Conservation (phyloP, 2,329 filamentous ascomycete species). For the Fonsecaea monophora region DNA sequence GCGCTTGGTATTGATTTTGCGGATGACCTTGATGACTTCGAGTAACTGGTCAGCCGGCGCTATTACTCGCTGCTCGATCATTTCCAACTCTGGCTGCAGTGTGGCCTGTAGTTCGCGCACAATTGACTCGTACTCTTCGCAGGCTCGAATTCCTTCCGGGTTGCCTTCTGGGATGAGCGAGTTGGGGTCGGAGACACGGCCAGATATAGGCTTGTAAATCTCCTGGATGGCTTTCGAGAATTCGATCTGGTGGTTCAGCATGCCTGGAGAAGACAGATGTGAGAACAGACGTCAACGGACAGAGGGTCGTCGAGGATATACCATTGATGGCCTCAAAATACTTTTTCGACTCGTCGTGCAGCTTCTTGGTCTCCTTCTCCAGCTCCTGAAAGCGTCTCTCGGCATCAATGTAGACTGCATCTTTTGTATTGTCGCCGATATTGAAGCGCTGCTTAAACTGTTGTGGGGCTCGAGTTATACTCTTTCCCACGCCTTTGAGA, state of each 20-base stretch:
- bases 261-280: slow-evolving; percentile 61
- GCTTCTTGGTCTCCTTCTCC: slow-evolving; percentile 92
- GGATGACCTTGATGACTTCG: slow-evolving; percentile 93
- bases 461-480: slow-evolving; percentile 87
- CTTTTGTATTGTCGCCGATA: slow-evolving; percentile 92
- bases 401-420: slow-evolving; percentile 91
- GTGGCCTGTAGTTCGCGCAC: slow-evolving; percentile 90
- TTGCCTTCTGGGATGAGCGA: slow-evolving; percentile 83
- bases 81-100: slow-evolving; percentile 88
- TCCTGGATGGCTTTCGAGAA: slow-evolving; percentile 96
- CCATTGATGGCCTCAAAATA: slow-evolving; percentile 97
- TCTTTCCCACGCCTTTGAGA: slow-evolving; percentile 95
- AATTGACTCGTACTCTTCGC: slow-evolving; percentile 93
- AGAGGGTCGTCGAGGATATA: slow-evolving; percentile 44
- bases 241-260: slow-evolving; percentile 96
- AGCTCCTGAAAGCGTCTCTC: slow-evolving; percentile 93
- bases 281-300: slow-evolving; percentile 11
- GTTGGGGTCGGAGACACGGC: slow-evolving; percentile 90
- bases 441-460: slow-evolving; percentile 91
- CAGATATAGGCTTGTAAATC: slow-evolving; percentile 97
- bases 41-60: slow-evolving; percentile 90
- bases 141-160: slow-evolving; percentile 89
- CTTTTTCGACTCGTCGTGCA: slow-evolving; percentile 95
- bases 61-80: slow-evolving; percentile 93
- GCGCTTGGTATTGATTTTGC: slow-evolving; percentile 85